Evolutionary conservation across 106 monocot genomes (phyloP).

Genomic region (Apostasia ramifera): DNA sequence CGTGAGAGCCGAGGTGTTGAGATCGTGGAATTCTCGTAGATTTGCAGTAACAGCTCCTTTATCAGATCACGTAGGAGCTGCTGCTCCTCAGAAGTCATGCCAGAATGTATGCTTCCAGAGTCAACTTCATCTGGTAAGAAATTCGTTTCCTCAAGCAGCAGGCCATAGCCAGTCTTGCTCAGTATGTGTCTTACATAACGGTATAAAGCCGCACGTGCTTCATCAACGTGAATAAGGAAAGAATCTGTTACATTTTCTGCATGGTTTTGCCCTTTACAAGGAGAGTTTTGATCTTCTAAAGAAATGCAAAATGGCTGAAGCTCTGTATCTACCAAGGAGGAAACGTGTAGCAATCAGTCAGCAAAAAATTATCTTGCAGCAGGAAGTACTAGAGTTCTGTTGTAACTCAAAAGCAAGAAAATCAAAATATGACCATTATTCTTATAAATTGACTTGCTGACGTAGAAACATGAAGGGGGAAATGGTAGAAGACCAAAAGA

Average conservation of each 20-base stretch:
- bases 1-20: conserved; percentile 20
- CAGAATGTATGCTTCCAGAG: background rate
- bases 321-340: conserved; percentile 11
- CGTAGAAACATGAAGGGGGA: too few species aligned
- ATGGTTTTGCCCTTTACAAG: background rate
- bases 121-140: background rate
- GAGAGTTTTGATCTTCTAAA: conserved; percentile 13
- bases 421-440: too few species aligned
- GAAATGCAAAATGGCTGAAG: background rate
- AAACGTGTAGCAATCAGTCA: background rate
- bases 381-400: background rate
- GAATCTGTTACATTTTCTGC: background rate
- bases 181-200: conserved; percentile 47
- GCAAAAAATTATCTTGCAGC: background rate
- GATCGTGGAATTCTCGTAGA: conserved; percentile 25
- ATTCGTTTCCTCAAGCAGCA: conserved; percentile 10
- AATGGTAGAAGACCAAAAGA: too few species aligned
- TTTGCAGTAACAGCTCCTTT: conserved; percentile 52
- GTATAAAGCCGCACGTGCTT: conserved; percentile 31
- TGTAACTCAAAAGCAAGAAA: too few species aligned
- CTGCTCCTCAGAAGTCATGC: conserved; percentile 15
- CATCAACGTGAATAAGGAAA: conserved; percentile 16
- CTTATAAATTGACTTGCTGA: too few species aligned
- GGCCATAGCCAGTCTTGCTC: conserved; percentile 36
- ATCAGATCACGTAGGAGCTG: conserved; percentile 65